Conservation (phyloP, 2,329 filamentous ascomycete species). For the Talaromyces rugulosus region DNA sequence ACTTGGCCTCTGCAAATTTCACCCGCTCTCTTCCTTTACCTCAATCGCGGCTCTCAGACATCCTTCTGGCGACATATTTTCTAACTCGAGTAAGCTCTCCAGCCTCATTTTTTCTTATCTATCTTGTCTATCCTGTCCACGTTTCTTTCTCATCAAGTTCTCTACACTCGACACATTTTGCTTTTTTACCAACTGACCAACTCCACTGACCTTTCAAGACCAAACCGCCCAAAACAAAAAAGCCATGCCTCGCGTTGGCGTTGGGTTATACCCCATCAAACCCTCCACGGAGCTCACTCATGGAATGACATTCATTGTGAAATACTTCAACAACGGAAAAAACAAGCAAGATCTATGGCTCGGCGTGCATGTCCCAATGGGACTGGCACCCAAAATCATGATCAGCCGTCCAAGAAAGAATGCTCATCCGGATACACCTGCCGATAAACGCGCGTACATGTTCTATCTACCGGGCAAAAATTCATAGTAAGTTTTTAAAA, state of each 20-base stretch:
- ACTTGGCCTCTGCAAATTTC: no score
- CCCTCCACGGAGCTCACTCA: neutral
- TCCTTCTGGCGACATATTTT: neutral
- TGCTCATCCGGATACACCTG: neutral
- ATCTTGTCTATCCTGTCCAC: no score
- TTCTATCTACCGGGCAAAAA: conserved; percentile 12
- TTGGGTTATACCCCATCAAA: neutral
- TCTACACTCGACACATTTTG: neutral
- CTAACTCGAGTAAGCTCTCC: neutral
- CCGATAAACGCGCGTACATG: neutral
- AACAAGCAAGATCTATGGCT: conserved; percentile 4
- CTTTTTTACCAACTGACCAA: neutral
- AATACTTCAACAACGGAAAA: neutral
- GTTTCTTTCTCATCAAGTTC: neutral
- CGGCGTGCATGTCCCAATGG: neutral
- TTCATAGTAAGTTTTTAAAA: neutral
- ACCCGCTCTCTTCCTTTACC: neutral
- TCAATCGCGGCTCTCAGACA: neutral
- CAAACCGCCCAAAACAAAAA: neutral
- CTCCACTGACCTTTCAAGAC: neutral
- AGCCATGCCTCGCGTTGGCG: neutral
- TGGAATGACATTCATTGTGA: conserved; percentile 5
- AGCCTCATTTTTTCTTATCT: neutral
- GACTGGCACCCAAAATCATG: neutral
- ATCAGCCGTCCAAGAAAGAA: neutral